A percentile compares a stretch with the other conserved stretches of the same genome.
These are phyloP conservation scores for Scedosporium aurantiacum DNA, from an alignment of 2,329 filamentous ascomycete species.

Conservation along the genomic window DNA sequence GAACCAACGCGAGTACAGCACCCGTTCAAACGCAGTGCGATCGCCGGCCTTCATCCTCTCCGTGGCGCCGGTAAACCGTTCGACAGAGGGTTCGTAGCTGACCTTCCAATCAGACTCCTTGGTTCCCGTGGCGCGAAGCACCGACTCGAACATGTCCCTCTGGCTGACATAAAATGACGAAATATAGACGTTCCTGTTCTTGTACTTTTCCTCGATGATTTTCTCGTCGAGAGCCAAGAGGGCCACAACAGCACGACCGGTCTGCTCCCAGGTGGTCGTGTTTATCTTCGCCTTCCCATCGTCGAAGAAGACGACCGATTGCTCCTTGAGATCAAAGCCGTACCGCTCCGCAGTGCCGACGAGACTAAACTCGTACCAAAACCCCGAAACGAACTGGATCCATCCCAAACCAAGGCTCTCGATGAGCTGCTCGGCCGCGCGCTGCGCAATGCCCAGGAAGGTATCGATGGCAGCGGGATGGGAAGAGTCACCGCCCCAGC, in stretches of 20 bases:
- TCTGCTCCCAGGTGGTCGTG: slow-evolving; percentile 48
- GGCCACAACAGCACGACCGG: slow-evolving; percentile 41
- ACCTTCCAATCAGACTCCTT: slow-evolving; percentile 49
- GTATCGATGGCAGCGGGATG: slow-evolving; percentile 20
- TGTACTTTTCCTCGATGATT: slow-evolving; percentile 26
- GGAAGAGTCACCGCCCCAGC: slow-evolving; percentile 23
- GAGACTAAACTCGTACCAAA: slow-evolving; percentile 43
- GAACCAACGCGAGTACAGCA: slow-evolving; percentile 43
- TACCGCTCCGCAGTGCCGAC: slow-evolving; percentile 21
- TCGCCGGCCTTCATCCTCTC: slow-evolving; percentile 30
- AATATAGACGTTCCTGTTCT: slow-evolving; percentile 38
- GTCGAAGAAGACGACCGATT: slow-evolving; percentile 35
- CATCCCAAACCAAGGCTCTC: slow-evolving; percentile 21
- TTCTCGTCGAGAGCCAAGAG: slow-evolving; percentile 33
- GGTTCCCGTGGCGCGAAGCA: slow-evolving; percentile 46
- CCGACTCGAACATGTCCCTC: slow-evolving; percentile 49
- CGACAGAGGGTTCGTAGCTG: slow-evolving; percentile 27
- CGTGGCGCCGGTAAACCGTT: slow-evolving; percentile 35
- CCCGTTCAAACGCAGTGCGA: slow-evolving; percentile 28
- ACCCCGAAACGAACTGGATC: slow-evolving; percentile 29
- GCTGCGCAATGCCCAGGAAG: slow-evolving; percentile 10
- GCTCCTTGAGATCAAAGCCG: slow-evolving; percentile 38
- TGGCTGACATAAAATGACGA: slow-evolving; percentile 47
- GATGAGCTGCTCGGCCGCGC: slow-evolving; percentile 22
- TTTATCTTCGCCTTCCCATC: slow-evolving; percentile 46